These are phyloP conservation scores for Volvariella surrecta DNA, from an alignment of 1,284 basidiomycete species.

Conservation along the genomic window DNA sequence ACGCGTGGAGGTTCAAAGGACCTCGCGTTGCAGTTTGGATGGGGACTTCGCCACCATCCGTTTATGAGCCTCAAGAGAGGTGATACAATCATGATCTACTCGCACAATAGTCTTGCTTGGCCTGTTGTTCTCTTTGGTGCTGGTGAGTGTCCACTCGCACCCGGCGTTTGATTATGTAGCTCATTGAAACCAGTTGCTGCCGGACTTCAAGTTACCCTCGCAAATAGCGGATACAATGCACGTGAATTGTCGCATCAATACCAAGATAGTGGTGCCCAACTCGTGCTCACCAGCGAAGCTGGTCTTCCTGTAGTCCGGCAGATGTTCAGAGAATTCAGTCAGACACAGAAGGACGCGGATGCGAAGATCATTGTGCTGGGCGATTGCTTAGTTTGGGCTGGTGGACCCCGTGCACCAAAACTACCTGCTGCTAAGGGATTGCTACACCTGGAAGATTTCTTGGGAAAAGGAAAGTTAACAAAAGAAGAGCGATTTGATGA, in stretches of 20 bases:
- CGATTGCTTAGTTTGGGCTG: constrained; percentile 18
- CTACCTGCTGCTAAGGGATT: not conserved
- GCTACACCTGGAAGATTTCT: constrained; percentile 23
- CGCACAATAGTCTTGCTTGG: constrained; percentile 44
- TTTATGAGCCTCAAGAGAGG: constrained; percentile 16
- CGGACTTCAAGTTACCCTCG: constrained; percentile 31
- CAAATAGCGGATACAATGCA: constrained; percentile 31
- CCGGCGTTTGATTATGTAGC: not conserved
- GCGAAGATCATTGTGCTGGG: constrained; percentile 29
- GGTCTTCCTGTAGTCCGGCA: constrained; percentile 27
- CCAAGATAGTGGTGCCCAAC: constrained; percentile 31
- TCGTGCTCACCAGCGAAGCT: constrained; percentile 35
- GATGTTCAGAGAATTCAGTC: constrained; percentile 24
- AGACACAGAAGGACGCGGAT: constrained; percentile 22
- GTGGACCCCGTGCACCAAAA: too few relatives aligned
- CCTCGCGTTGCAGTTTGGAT: constrained; percentile 34
- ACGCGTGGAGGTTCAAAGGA: constrained; percentile 36
- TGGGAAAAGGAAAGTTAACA: constrained; percentile 23
- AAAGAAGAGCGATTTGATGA: constrained; percentile 31
- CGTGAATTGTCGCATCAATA: constrained; percentile 29
- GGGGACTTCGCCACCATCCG: constrained; percentile 29
- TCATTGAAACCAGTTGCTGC: constrained; percentile 22
- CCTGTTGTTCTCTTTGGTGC: constrained; percentile 36
- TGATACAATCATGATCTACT: constrained; percentile 32
- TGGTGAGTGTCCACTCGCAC: constrained; percentile 1